Evolutionary conservation across 441 rosid genomes (phyloP), one percentile per base, ranked within the genome.

Genomic region (Melastoma candidum): DNA sequence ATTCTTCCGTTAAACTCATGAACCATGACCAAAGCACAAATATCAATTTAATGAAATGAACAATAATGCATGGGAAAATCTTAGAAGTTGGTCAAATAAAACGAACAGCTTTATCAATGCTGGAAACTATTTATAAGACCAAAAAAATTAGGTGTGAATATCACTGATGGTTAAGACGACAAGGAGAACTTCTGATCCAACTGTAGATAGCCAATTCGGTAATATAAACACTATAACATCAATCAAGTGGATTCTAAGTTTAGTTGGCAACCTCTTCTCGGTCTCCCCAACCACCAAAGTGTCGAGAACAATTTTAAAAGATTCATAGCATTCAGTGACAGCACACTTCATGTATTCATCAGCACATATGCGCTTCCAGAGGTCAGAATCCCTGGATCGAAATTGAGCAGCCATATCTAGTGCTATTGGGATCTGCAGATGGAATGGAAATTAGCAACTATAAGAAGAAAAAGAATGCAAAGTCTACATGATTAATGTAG

Each of bases 341-440:
- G 96, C 95, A 74, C 97, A 94, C 74, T 85, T 90, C 99, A 94
- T 83, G 77, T 87, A 94, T 51, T 94, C 97, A 65, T 94, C 99
- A 4, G 85, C 84, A 56, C 95, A 85, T 60, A 90, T 87, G 58
- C 96, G 96, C 77, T 81, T 87, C 99, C 99, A 94, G 47, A 90
- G 95, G 71, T 94, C 97, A 71, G 95, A 66, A 64, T 90, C 99
- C 75, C 57, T 80, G 53, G 81, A 64, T 63, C 82, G 85, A 70
- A 87, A 87, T 51, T 94, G 95, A 62, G 73, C 96, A 48, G 96
- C 95, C 96, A 90, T 90, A 73, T 90, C 97, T 72, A 94, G 66
- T 60, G 99, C 99, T 70, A 90, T 78, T 11, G 97, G 85, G 56
- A 94, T 87, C 99, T 90, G 80, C 61, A 70, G 48, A 75, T 51